Conservation (phyloP, 208 protist species). For the Trichomonas tenax region DNA sequence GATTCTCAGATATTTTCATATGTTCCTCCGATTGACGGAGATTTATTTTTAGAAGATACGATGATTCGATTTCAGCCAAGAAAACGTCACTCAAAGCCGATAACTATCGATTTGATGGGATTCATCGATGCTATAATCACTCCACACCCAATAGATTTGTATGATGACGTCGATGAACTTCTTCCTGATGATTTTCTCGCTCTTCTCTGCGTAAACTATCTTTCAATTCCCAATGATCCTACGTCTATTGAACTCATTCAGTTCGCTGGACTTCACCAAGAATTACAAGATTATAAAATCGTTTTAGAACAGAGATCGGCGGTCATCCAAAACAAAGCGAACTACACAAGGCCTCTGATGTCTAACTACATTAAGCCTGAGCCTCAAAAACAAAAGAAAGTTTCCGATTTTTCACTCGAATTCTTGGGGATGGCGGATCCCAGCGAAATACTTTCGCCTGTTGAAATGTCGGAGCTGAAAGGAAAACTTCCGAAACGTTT, state of each 20-base stretch:
- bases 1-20: not conserved
- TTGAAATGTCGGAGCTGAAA: not conserved
- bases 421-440: not conserved
- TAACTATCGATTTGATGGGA: not conserved
- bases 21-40: not conserved
- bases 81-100: not conserved
- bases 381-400: not conserved
- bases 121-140: not conserved
- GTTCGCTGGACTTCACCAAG: not conserved
- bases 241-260: not conserved
- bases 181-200: not conserved
- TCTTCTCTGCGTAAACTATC: not conserved
- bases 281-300: not conserved
- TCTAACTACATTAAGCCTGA: not conserved
- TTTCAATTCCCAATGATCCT: not conserved
- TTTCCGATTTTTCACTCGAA: not conserved
- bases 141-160: not conserved
- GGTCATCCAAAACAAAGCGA: not conserved
- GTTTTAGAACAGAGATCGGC: not conserved
- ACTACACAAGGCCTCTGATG: not conserved
- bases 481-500: not conserved
- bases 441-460: not conserved
- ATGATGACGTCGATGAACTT: not conserved
- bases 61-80: not conserved
- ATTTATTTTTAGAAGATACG: not conserved